Base-by-base conservation (phyloP, 495 filamentous ascomycete species). In the Aspergillus diversus region DNA sequence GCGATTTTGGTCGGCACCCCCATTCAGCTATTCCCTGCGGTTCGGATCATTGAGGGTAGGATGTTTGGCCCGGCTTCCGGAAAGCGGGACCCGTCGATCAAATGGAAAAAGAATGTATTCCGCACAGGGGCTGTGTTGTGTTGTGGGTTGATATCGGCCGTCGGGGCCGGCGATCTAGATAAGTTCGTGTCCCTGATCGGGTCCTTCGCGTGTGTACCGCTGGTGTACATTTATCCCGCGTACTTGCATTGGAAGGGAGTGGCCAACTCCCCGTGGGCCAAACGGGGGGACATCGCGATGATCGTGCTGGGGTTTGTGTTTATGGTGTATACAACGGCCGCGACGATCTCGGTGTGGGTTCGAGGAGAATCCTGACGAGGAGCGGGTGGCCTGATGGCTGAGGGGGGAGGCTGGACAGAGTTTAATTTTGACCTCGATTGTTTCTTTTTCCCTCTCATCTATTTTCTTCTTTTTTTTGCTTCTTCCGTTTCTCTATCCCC, bases 61-160 rank as follows among this genome's bases (percentile, higher is more conserved):
- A 72, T 90, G 5, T 89, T 90, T 71, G 83, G 82, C 35, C 82
- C 84, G 67, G 92, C 87, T 51, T 87, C 87, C 1, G 93, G 93
- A 42, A 97, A 97, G 74, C 89, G 92, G 69, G 93, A 96, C 69
- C 88, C 87, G 2, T 88, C 85, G 52, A 93, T 95, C 78, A 97
- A 97, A 77, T 96, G 92, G 92, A 90, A 93, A 81, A 97, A 97
- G 86, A 97, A 97, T 66, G 76, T 87, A 52, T 96, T 92, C 77
- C 88, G 93, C 42, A 96, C 94, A 71, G 82, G 87, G 55, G 84
- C 93, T 17, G 92, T 96, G 57, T 80, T 89, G 52, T 69, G 89
- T 17, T 96, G 92, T 68, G 91, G 90, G 6, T 64, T 88, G n/a
- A 87, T 96, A 59, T 89, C 92, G 0, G 96, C 90, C 86, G 84